A percentile compares a stretch with the other conserved stretches of the same genome.
Conservation (phyloP, 805 yeast genomes). For the Pichia deserticola region DNA sequence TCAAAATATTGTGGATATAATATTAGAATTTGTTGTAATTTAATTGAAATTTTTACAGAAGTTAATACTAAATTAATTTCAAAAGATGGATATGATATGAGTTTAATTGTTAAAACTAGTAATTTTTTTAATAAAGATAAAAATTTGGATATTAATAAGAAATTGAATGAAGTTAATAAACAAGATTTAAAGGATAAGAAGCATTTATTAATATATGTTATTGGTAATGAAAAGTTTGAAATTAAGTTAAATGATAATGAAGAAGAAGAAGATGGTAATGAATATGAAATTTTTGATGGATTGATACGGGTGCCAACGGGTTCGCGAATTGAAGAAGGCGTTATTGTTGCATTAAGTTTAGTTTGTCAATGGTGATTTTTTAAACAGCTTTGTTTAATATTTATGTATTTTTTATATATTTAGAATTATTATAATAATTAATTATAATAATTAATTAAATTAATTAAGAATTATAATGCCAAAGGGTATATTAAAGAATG, state of each 20-base stretch:
- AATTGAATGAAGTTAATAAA: neutral
- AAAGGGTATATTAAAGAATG: constrained; percentile 30
- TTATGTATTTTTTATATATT: no score
- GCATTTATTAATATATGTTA: neutral
- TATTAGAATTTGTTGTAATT: constrained; percentile 57
- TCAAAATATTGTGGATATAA: constrained; percentile 60
- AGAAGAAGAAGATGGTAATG: neutral
- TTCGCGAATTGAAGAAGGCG: constrained; percentile 1
- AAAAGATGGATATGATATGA: constrained; percentile 61
- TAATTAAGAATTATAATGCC: constrained; percentile 13
- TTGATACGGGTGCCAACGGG: neutral
- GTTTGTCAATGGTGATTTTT: neutral
- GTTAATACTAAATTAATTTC: constrained; percentile 33
- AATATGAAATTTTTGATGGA: neutral
- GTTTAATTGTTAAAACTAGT: constrained; percentile 60
- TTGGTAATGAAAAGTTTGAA: neutral
- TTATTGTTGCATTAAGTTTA: neutral
- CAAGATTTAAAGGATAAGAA: neutral
- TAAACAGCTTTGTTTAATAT: no score
- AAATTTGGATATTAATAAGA: constrained; percentile 12
- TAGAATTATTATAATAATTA: no score
- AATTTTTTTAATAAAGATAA: constrained; percentile 48
- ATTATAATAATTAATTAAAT: no score
- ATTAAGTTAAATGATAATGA: no score
- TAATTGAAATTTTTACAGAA: constrained; percentile 65